Conservation (phyloP, 345 rosid genomes). For the Carallia brachiata region DNA sequence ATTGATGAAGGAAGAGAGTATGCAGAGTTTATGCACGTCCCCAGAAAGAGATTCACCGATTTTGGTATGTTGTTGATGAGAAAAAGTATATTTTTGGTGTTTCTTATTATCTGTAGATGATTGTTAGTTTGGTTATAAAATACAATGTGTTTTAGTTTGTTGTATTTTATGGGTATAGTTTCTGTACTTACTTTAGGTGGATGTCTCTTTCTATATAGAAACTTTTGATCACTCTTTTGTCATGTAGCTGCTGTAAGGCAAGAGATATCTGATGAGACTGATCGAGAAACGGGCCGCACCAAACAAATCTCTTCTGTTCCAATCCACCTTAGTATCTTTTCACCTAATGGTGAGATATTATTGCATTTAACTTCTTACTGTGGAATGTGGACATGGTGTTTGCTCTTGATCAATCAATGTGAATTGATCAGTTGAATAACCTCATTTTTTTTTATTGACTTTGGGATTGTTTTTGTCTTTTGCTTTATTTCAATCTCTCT, state of each 20-base stretch:
- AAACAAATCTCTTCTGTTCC: slow-evolving; percentile 87
- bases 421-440: background rate
- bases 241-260: slow-evolving; percentile 77
- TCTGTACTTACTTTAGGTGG: too few species aligned
- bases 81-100: background rate
- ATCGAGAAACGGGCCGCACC: slow-evolving; percentile 86
- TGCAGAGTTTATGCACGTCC: slow-evolving; percentile 96
- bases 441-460: background rate
- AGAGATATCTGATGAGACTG: slow-evolving; percentile 93
- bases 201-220: slow-evolving; percentile 7
- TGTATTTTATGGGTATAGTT: too few species aligned
- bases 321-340: slow-evolving; percentile 88
- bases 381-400: too few species aligned
- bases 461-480: background rate
- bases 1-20: slow-evolving; percentile 89
- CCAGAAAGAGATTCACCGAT: slow-evolving; percentile 79
- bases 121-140: background rate
- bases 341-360: slow-evolving; percentile 76
- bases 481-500: background rate
- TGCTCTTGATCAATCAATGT: slow-evolving; percentile 1
- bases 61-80: slow-evolving; percentile 48
- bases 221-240: slow-evolving; percentile 11
- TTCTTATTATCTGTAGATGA: background rate
- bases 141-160: too few species aligned
- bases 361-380: background rate